Evolutionary conservation across 768 basidiomycete genomes (phyloP), one percentile per base, ranked within the genome.

Genomic region (Paxillus rubicundulus): DNA sequence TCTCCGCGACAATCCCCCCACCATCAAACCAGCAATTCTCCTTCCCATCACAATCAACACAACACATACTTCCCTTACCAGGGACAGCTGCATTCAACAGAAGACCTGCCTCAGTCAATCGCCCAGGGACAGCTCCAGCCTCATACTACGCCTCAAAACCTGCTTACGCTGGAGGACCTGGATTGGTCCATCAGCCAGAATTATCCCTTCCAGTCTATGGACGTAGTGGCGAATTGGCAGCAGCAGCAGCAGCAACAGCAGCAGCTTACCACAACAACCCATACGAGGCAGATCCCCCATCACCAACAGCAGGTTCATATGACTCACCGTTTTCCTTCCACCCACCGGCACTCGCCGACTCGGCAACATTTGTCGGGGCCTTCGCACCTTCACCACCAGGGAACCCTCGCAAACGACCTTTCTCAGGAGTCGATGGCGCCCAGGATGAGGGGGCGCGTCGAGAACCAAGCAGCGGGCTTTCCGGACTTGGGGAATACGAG

Each of bases 241-340:
- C 54, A 30, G 62, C 63, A 30, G 62, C 63, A 60, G 60, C 65
- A 51, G 52, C 62, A 40, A 58, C 62, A 56, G 57, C 61, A 55
- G 59, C 68, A 55, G 67, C 66, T 58, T 70, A 53, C 64, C 67
- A 55, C 46, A 55, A 54, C 63, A 43, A 9, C 58, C 2, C 63
- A 63, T 65, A 61, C 64, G 64, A 66, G 64, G 39, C 64, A 61
- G 64, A 65, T 67, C 66, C 66, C 56, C 52, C 61, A 55, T 63
- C 63, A 54, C 65, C 66, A 48, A 50, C 64, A 53, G 20, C 63
- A 56, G 59, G 46, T 48, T 46, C 71, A 67, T 67, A 77, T 70
- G 85, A 85, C 70, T 85, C 83, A 54, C 87, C 87, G 49, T 89
- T 89, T 81, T 87, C 78, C 75, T 89, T 87, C 83, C 80, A 84